Evolutionary conservation across 2,329 filamentous ascomycete species (phyloP), one percentile per base, ranked within the genome.

Genomic region (Fusarium longipes): DNA sequence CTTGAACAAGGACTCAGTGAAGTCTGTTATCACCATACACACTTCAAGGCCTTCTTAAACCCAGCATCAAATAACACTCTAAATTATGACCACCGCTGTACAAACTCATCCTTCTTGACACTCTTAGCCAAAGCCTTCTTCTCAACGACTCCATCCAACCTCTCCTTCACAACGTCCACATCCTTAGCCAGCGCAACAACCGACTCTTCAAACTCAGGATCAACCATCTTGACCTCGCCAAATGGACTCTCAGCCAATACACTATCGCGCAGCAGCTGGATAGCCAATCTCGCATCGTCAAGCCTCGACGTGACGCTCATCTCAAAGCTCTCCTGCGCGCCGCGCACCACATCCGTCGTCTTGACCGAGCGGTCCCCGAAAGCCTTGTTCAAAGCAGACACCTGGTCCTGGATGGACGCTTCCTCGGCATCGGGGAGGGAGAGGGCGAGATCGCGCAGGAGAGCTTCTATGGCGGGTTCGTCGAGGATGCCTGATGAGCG

Each of bases 161-260:
- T 79, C 27, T 75, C 75, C 43, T 73, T 75, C 1, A 82, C 74
- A 55, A 78, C 78, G 3, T 77, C 77, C 43, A 84, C 77, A 73
- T 86, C 84, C 48, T 81, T 77, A 1, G 74, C 73, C 52, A 86
- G 67, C 12, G 85, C 78, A 0, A 74, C 73, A n/a, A 88, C 82
- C 3, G 82, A 83, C 4, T 75, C 78, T 55, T 86, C 82, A 35
- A 87, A 82, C 27, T 86, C 84, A 0, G 82, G 80, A 66, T 89
- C 86, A 8, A 82, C 76, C 8, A 89, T 79, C 39, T 77, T 78
- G 6, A 86, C 80, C n/a, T 79, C 73, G 0, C 78, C 78, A 68
- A 81, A 86, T 6, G 80, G 76, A 29, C 81, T 86, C 68, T 88
- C 86, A 0, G 83, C 83, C 3, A 87, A 75, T 1, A 88, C 75